A percentile compares a stretch with the other conserved stretches of the same genome.
Evolutionary conservation across 495 filamentous ascomycete species (phyloP).

Genomic region (Lasiosphaeris hirsuta): DNA sequence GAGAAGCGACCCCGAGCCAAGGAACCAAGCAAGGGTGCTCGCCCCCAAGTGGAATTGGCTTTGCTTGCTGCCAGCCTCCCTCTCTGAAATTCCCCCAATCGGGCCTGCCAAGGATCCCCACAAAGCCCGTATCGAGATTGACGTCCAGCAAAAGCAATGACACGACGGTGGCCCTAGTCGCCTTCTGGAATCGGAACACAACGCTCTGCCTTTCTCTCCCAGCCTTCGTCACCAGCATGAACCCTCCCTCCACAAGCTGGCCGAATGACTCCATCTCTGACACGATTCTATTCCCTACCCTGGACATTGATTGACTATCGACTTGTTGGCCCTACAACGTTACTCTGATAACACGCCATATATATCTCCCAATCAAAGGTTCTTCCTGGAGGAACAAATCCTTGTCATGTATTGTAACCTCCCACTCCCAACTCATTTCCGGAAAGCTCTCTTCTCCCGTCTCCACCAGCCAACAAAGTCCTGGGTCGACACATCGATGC

Average conservation of each 20-base stretch:
- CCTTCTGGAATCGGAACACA: too few relatives aligned
- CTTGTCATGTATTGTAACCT: too few relatives aligned
- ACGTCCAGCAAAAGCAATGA: not conserved
- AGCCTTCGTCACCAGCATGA: too few relatives aligned
- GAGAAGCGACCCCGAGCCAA: too few relatives aligned
- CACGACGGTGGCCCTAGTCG: too few relatives aligned
- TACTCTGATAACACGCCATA: too few relatives aligned
- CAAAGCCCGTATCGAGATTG: not conserved
- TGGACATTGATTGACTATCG: too few relatives aligned
- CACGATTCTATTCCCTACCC: too few relatives aligned
- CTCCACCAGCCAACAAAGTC: slow-evolving; percentile 84
- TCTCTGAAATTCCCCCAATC: not conserved
- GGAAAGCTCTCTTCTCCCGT: slow-evolving; percentile 47
- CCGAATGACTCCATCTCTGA: too few relatives aligned
- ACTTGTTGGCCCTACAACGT: too few relatives aligned
- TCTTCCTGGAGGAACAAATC: not conserved
- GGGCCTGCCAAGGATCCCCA: not conserved
- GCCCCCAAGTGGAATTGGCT: not conserved
- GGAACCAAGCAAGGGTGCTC: not conserved
- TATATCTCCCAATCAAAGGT: not conserved
- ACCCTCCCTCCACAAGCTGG: too few relatives aligned
- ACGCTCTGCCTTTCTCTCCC: too few relatives aligned
- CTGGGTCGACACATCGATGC: slow-evolving; percentile 70
- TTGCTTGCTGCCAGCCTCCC: not conserved
- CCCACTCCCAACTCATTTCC: slow-evolving; percentile 25